Evolutionary conservation across 306 rosid genomes (phyloP), one percentile per base, ranked within the genome.

Genomic region (Lathyrus aphaca): DNA sequence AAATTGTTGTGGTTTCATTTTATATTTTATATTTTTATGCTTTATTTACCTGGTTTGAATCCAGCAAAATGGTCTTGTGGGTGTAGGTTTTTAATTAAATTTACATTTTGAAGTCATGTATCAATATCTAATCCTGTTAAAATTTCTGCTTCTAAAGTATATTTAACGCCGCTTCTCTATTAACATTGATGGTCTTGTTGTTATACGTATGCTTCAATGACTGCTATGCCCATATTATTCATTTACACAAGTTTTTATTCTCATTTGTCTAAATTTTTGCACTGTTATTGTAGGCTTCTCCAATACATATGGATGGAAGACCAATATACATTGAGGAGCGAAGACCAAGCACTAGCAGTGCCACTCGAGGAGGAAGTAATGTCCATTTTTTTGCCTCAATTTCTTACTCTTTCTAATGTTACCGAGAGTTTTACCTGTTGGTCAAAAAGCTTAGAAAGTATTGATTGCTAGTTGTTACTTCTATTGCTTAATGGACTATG

Each of bases 261-360:
- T 7, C 10, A 16, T 13, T 37, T 14, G 25, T 43, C 53, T 60
- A 65, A 70, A 42, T 72, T 69, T 44, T 10, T 35, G 48, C 42
- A 23, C 77, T 77, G n/a, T n/a, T 44, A 64, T 14, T 81, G 66
- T 72, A 94, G 96, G 96, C 96, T n/a, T 94, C 99, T 71, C 96
- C 97, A 8, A 83, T 91, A 66, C 92, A 83, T 45, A 79, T 95
- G 77, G 95, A 84, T 75, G 99, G 97, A 77, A 87, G 97, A 76
- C 95, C 82, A 83, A 83, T 94, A 55, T 91, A 91, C 84, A 83
- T 94, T 27, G 95, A 91, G 83, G 96, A 87, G 79, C 90, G 95
- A 30, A 91, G 97, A 81, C 95, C 97, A 66, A 91, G 87, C 89
- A 89, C 81, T 74, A 57, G 75, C 32, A 71, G 77, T 71, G 77